A percentile compares a stretch with the other conserved stretches of the same genome.
Conservation (phyloP, 1,284 basidiomycete species). For the Leccinum subrobustum region DNA sequence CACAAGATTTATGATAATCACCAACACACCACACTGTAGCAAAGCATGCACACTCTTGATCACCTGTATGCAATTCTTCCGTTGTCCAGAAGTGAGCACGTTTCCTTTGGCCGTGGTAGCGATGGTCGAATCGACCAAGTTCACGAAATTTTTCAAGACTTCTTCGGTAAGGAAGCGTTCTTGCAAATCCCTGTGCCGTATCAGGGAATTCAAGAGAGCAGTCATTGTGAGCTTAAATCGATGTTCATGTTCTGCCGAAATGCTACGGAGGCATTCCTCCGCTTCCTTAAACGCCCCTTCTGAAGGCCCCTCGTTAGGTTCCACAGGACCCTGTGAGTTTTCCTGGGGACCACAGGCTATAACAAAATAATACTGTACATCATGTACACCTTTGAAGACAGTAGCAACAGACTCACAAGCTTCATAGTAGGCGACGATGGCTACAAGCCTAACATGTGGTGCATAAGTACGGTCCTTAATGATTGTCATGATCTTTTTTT, state of each 20-base stretch:
- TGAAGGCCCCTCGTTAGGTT: not conserved
- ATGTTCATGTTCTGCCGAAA: conserved; percentile 5
- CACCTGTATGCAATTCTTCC: conserved; percentile 16
- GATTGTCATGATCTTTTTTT: too few relatives aligned
- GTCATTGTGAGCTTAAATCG: conserved; percentile 18
- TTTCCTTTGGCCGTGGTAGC: not conserved
- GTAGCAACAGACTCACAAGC: conserved; percentile 13
- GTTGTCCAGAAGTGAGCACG: not conserved
- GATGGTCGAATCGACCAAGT: conserved; percentile 17
- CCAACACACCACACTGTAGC: conserved; percentile 18
- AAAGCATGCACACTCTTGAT: conserved; percentile 28
- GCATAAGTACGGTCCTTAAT: conserved; percentile 5
- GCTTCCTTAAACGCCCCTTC: conserved; percentile 7
- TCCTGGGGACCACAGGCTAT: conserved; percentile 13
- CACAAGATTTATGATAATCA: not conserved
- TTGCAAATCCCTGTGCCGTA: conserved; percentile 15
- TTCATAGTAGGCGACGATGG: conserved; percentile 27
- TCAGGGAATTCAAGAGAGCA: conserved; percentile 22
- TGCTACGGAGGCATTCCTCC: conserved; percentile 3
- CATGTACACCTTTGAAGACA: not conserved
- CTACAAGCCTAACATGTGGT: conserved; percentile 21
- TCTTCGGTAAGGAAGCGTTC: conserved; percentile 16
- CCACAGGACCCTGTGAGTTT: not conserved
- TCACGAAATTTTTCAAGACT: conserved; percentile 14
- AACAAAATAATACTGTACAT: not conserved